Evolutionary conservation across 2,329 filamentous ascomycete species (phyloP), one percentile per base, ranked within the genome.

Genomic region (Colletotrichum nymphaeae): DNA sequence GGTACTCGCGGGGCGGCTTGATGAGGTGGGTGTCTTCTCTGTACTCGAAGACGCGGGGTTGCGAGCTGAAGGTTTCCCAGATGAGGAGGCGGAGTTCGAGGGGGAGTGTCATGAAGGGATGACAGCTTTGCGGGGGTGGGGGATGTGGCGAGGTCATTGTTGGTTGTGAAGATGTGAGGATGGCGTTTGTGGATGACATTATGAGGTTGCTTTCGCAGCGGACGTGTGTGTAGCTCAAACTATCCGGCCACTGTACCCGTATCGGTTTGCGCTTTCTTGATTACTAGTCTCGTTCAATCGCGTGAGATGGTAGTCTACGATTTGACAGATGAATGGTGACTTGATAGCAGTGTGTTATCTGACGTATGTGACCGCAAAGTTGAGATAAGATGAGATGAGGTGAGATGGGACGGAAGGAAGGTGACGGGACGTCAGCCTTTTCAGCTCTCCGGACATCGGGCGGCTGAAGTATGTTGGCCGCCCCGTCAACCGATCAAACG

Each of bases 11-110:
- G 46, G 60, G 16, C n/a, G 60, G 60, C 26, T 42, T 19, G 55
- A 73, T 46, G 67, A 73, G 60, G 67, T 37, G 46, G 26, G 60
- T 70, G 62, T 73, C 67, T 24, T 66, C 67, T 30, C 56, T 30
- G 67, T 73, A 73, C 19, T 73, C 70, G n/a, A 73, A 62, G 9
- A 70, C 60, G 3, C 70, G 53, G 30, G 70, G 35, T 8, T 70
- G 55, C 4, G 42, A 26, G 42, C 60, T 67, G 22, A 70, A 30
- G 1, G 24, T 16, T 19, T 73, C 70, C 70, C 70, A 73, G 7
- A 73, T 65, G 32, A 73, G 67, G 16, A 73, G 70, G 16, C 70
- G 70, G 30, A 73, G 55, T 28, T 73, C 70, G 42, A 73, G 60
- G 11, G 70, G 70, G 46, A 73, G 70, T 14, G 55, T 28, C 60